phyloP scores from a whole-genome alignment of 2,329 filamentous ascomycete genomes.

The Aspergillus udagawae region DNA sequence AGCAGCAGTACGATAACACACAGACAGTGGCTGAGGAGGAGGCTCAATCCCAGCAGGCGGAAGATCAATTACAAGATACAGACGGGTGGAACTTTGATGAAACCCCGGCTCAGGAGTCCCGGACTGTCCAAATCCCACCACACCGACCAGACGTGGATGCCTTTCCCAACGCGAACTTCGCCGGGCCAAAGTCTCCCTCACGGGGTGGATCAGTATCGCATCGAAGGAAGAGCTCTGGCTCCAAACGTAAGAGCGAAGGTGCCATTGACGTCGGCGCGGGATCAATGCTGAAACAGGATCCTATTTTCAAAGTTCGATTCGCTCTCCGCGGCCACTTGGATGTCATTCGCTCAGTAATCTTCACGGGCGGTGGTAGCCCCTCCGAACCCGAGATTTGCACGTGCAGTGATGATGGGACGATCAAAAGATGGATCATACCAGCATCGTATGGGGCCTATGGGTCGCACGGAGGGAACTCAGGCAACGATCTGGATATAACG shows the following conservation, averaged over 20 bases:
- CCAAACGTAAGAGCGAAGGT: slow-evolving; percentile 58
- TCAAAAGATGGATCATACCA: slow-evolving; percentile 96
- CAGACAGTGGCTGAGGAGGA: slow-evolving; percentile 46
- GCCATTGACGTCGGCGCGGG: slow-evolving; percentile 59
- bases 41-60: slow-evolving; percentile 41
- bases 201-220: slow-evolving; percentile 63
- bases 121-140: slow-evolving; percentile 47
- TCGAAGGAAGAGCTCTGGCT: slow-evolving; percentile 75
- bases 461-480: slow-evolving; percentile 50
- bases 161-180: slow-evolving; percentile 77
- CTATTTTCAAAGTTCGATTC: slow-evolving; percentile 88
- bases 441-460: slow-evolving; percentile 65
- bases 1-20: slow-evolving; percentile 57
- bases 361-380: slow-evolving; percentile 91
- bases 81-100: slow-evolving; percentile 96
- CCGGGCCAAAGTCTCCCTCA: slow-evolving; percentile 74
- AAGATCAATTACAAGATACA: slow-evolving; percentile 50
- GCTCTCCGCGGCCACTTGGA: slow-evolving; percentile 89
- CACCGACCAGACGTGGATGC: slow-evolving; percentile 77
- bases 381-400: slow-evolving; percentile 97
- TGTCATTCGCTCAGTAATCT: slow-evolving; percentile 90
- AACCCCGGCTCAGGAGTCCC: slow-evolving; percentile 49
- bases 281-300: slow-evolving; percentile 56
- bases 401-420: slow-evolving; percentile 87
- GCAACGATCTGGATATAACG: slow-evolving; percentile 81